phyloP scores from a whole-genome alignment of 768 basidiomycete species.

The Lentinula sp. region DNA sequence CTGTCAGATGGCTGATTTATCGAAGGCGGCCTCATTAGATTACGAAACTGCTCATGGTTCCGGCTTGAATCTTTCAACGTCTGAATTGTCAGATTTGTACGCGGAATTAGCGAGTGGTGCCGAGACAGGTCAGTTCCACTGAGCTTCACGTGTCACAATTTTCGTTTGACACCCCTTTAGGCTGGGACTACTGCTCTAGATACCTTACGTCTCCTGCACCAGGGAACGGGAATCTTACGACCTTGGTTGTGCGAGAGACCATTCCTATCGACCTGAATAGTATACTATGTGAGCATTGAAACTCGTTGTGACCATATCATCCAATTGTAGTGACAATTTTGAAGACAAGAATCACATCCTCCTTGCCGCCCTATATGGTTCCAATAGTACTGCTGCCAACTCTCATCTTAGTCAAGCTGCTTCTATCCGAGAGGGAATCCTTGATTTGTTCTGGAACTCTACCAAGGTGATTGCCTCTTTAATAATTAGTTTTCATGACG shows the following conservation, averaged over 20 bases:
- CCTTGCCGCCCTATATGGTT: constrained; percentile 52
- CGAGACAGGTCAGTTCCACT: constrained; percentile 53
- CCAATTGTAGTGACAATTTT: neutral
- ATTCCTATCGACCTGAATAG: constrained; percentile 80
- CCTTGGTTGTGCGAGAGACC: constrained; percentile 62
- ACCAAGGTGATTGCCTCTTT: constrained; percentile 34
- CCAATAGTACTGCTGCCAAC: constrained; percentile 32
- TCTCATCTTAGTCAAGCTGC: constrained; percentile 53
- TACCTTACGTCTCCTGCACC: constrained; percentile 32
- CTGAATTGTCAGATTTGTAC: constrained; percentile 61
- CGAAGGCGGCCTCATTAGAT: constrained; percentile 39
- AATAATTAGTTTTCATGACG: neutral
- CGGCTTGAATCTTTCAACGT: constrained; percentile 47
- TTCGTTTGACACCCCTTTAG: constrained; percentile 8
- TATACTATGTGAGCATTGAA: constrained; percentile 60
- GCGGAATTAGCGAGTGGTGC: constrained; percentile 86
- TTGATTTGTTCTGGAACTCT: constrained; percentile 86
- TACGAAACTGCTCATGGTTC: constrained; percentile 74
- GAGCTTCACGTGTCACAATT: neutral
- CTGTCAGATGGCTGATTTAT: neutral
- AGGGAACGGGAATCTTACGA: constrained; percentile 52
- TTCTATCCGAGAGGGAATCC: constrained; percentile 56
- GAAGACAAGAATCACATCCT: constrained; percentile 59
- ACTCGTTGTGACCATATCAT: neutral
- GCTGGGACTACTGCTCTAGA: constrained; percentile 51